These are phyloP conservation scores for Oenanthe sinensis DNA, from an alignment of 129 eudicot species.

Conservation along the genomic window DNA sequence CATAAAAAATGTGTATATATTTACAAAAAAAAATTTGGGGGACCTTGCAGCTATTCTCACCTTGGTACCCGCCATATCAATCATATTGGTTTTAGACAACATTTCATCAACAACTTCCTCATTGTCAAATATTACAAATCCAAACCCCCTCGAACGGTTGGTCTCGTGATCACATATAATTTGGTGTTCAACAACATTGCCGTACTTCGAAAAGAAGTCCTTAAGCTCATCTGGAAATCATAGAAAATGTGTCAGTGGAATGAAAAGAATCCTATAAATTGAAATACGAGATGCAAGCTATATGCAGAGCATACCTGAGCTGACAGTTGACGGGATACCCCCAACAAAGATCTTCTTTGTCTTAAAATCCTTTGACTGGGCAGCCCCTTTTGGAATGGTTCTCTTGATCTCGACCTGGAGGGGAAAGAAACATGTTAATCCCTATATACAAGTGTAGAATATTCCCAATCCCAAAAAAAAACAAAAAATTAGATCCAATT, in stretches of 20 bases:
- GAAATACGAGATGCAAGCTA: neutral
- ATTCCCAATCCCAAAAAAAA: neutral
- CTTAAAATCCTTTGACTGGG: constrained; percentile 28
- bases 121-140: constrained; percentile 31
- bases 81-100: constrained; percentile 29
- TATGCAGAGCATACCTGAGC: constrained; percentile 16
- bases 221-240: constrained; percentile 25
- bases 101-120: constrained; percentile 33
- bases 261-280: neutral
- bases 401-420: constrained; percentile 30
- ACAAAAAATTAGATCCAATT: neutral
- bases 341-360: constrained; percentile 36
- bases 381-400: constrained; percentile 33
- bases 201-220: constrained; percentile 29
- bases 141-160: constrained; percentile 33
- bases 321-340: constrained; percentile 26
- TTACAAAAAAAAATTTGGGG: neutral
- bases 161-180: constrained; percentile 33
- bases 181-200: constrained; percentile 31
- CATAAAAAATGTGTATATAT: neutral
- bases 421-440: neutral
- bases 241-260: neutral
- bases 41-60: constrained; percentile 20
- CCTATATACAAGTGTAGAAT: neutral
- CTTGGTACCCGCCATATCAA: constrained; percentile 35